Conservation (phyloP, 2,329 filamentous ascomycete species). For the Atkinsonella hypoxylon region DNA sequence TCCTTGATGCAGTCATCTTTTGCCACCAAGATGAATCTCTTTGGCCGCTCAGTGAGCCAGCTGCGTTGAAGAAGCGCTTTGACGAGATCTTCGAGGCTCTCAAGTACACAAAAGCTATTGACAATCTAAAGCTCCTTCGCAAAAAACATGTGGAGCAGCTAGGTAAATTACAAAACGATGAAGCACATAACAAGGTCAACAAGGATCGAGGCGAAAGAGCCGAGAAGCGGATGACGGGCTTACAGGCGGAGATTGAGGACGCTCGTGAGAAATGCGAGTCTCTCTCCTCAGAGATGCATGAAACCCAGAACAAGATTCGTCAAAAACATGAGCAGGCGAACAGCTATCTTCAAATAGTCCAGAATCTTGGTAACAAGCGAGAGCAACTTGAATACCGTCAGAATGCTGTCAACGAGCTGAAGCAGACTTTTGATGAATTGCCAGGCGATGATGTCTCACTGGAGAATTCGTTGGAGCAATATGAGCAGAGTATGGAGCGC, state of each 20-base stretch:
- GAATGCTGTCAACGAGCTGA: slow-evolving; percentile 57
- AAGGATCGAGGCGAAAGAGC: slow-evolving; percentile 73
- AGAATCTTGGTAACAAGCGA: slow-evolving; percentile 62
- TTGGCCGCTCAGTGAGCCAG: slow-evolving; percentile 89
- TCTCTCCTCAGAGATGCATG: slow-evolving; percentile 48
- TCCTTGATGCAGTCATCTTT: slow-evolving; percentile 92
- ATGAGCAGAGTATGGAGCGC: slow-evolving; percentile 59
- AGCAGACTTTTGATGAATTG: slow-evolving; percentile 62
- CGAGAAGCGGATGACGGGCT: slow-evolving; percentile 49
- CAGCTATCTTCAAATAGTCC: slow-evolving; percentile 62
- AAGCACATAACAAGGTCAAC: slow-evolving; percentile 66
- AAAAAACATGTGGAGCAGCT: slow-evolving; percentile 76
- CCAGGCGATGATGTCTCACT: slow-evolving; percentile 68
- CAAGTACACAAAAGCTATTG: slow-evolving; percentile 95
- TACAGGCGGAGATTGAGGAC: slow-evolving; percentile 55
- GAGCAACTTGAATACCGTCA: slow-evolving; percentile 61
- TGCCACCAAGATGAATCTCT: slow-evolving; percentile 97
- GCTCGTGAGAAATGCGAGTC: slow-evolving; percentile 46
- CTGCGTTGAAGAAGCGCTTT: slow-evolving; percentile 80
- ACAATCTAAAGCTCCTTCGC: slow-evolving; percentile 77
- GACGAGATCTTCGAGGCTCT: slow-evolving; percentile 96
- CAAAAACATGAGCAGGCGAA: slow-evolving; percentile 63
- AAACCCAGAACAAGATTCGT: slow-evolving; percentile 43
- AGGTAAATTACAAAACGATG: slow-evolving; percentile 57
- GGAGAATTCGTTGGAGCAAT: slow-evolving; percentile 59